A percentile compares a stretch with the other conserved stretches of the same genome.
Conservation (phyloP, 306 rosid genomes). For the Canavalia gladiata region DNA sequence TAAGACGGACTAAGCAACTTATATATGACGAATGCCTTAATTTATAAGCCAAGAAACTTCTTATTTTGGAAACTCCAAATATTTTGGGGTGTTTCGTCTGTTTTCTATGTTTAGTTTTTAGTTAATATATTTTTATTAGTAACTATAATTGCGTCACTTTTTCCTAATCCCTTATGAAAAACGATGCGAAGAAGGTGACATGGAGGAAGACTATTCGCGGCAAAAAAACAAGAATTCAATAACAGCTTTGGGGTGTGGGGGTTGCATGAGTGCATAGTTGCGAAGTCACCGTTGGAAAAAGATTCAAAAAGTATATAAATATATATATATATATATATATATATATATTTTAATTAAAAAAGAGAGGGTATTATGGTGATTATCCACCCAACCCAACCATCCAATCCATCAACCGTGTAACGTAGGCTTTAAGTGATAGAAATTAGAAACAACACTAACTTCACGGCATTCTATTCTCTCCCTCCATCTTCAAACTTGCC, state of each 20-base stretch:
- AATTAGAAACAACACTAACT: constrained; percentile 46
- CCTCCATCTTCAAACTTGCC: constrained; percentile 51
- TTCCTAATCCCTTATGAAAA: not conserved
- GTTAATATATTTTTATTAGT: not conserved
- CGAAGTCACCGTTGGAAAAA: constrained; percentile 47
- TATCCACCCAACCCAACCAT: constrained; percentile 53
- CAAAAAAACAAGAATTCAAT: not conserved
- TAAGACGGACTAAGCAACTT: not conserved
- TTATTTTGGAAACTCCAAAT: not conserved
- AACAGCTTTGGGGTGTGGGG: not conserved
- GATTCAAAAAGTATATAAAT: constrained; percentile 41
- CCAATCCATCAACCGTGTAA: constrained; percentile 63
- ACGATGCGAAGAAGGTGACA: not conserved
- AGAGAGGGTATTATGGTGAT: constrained; percentile 70
- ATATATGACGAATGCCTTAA: not conserved
- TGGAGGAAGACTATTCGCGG: not conserved
- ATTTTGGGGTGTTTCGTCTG: not conserved
- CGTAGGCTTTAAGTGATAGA: constrained; percentile 85
- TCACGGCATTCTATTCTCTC: constrained; percentile 38
- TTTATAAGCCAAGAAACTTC: not conserved
- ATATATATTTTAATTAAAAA: not conserved
- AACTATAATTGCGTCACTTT: not conserved
- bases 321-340: not conserved
- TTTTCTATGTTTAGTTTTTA: not conserved
- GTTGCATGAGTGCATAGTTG: constrained; percentile 43